Percentiles rank a stretch among this genome's conserved stretches.
Conservation (phyloP, 2,329 filamentous ascomycete species). For the Trichoderma hamatum region DNA sequence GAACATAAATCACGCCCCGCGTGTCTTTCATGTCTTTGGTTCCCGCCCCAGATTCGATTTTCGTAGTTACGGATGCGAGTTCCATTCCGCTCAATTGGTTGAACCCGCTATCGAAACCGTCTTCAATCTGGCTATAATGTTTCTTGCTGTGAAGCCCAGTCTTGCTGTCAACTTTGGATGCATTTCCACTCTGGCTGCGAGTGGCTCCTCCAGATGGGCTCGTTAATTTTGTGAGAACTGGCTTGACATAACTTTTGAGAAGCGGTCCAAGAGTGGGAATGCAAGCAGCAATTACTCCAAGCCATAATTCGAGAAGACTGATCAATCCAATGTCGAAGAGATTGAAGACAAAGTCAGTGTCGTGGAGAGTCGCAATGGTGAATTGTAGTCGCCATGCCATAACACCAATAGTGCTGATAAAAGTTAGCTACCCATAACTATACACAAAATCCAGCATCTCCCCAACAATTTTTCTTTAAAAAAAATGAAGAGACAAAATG, state of each 20-base stretch:
- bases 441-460: background rate
- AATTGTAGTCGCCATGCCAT: conserved; percentile 44
- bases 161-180: background rate
- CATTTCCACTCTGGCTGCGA: background rate
- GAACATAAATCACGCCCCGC: conserved; percentile 10
- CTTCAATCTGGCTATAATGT: background rate
- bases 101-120: background rate
- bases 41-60: background rate
- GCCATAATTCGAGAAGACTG: conserved; percentile 43
- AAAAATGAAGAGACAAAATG: background rate
- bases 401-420: conserved; percentile 40
- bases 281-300: conserved; percentile 48
- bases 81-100: background rate
- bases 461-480: background rate
- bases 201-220: background rate
- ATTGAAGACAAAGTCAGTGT: conserved; percentile 30
- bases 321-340: conserved; percentile 42
- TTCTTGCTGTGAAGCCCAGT: background rate
- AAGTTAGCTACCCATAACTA: background rate
- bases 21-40: background rate
- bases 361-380: conserved; percentile 31
- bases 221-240: conserved; percentile 28
- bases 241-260: conserved; percentile 36
- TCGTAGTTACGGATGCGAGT: conserved; percentile 1
- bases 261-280: conserved; percentile 48